A percentile compares a stretch with the other conserved stretches of the same genome.
phyloP scores from a whole-genome alignment of 116 monocot species.

The Cymodocea nodosa region DNA sequence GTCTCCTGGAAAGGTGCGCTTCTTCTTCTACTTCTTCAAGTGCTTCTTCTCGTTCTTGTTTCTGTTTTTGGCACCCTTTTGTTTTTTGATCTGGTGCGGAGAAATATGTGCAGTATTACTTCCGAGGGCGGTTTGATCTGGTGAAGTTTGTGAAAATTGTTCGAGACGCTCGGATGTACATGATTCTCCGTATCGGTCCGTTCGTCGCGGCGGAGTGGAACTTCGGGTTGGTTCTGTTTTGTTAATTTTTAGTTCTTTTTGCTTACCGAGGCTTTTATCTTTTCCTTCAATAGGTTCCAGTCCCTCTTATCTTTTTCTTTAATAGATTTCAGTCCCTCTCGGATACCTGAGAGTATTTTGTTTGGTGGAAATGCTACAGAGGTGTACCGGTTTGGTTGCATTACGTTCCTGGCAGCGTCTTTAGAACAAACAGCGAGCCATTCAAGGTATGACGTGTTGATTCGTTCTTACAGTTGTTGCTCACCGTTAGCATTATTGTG shows the following conservation, averaged over 20 bases:
- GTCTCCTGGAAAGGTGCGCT: slow-evolving; percentile 63
- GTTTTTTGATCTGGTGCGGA: background rate
- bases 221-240: slow-evolving; percentile 41
- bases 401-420: slow-evolving; percentile 71
- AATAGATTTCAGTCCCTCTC: too few relatives aligned
- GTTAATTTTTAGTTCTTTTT: background rate
- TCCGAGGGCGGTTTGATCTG: slow-evolving; percentile 79
- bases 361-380: slow-evolving; percentile 19
- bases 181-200: slow-evolving; percentile 92
- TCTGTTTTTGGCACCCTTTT: background rate
- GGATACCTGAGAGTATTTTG: background rate
- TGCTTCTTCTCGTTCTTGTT: background rate
- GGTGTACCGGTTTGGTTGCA: slow-evolving; percentile 95
- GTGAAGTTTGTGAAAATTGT: slow-evolving; percentile 75
- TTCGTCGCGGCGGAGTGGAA: slow-evolving; percentile 94
- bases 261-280: slow-evolving; percentile 32
- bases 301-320: too few relatives aligned
- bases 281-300: too few relatives aligned
- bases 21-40: background rate
- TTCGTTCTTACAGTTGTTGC: too few relatives aligned
- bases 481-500: background rate
- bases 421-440: slow-evolving; percentile 59
- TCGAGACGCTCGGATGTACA: slow-evolving; percentile 58
- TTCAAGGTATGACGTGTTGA: slow-evolving; percentile 45
- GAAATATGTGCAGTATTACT: slow-evolving; percentile 49